Evolutionary conservation across 176 grass and related monocot species (phyloP).

Genomic region (Coix lacrymajobi): DNA sequence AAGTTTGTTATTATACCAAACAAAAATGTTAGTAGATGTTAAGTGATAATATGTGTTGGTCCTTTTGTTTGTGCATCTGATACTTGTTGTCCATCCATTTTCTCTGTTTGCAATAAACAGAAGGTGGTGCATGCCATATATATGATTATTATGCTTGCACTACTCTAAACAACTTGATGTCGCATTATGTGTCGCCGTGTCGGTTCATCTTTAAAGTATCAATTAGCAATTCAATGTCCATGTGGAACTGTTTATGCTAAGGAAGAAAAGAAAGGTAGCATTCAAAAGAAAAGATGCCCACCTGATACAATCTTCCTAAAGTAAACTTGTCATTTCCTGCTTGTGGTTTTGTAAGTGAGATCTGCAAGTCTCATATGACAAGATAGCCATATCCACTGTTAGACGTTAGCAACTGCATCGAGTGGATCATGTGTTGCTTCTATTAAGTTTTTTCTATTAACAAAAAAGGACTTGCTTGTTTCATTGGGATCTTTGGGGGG

Average conservation of each 20-base stretch:
- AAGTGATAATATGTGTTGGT: neutral
- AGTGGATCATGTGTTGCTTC: neutral
- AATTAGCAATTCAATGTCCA: neutral
- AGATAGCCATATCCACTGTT: neutral
- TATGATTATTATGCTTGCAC: neutral
- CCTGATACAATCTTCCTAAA: conserved; percentile 64
- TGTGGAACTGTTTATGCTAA: neutral
- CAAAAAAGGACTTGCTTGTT: neutral
- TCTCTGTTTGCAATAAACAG: neutral
- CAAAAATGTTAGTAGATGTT: neutral
- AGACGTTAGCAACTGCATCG: neutral
- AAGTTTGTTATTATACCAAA: neutral
- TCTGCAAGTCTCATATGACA: conserved; percentile 50
- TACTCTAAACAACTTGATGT: neutral
- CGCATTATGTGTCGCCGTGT: neutral
- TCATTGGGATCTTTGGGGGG: neutral
- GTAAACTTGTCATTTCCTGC: conserved; percentile 52
- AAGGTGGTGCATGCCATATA: neutral
- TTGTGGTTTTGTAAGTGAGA: conserved; percentile 40
- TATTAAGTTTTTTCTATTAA: neutral
- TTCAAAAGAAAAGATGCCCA: conserved; percentile 35
- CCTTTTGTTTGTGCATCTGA: conserved; percentile 1
- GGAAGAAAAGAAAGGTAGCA: conserved; percentile 69
- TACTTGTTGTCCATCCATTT: neutral
- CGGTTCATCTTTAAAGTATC: neutral